A percentile compares a stretch with the other conserved stretches of the same genome.
Evolutionary conservation across 805 yeast species (phyloP).

Genomic region (Saccharomycopsis babjevae): DNA sequence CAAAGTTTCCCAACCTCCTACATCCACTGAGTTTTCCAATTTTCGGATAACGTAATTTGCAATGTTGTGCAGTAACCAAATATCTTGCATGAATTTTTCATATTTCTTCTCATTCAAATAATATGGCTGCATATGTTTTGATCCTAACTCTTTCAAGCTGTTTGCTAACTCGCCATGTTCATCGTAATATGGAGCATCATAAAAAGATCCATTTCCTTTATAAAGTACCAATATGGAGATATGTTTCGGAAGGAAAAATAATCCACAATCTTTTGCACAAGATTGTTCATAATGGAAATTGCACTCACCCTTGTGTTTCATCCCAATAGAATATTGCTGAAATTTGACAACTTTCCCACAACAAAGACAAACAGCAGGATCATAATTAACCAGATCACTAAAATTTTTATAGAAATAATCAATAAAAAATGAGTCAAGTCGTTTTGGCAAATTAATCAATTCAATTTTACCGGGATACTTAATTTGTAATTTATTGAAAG

Average conservation of each 20-base stretch:
- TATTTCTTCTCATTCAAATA: slow-evolving; percentile 53
- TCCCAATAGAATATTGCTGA: slow-evolving; percentile 47
- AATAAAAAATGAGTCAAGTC: slow-evolving; percentile 62
- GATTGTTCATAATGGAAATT: slow-evolving; percentile 56
- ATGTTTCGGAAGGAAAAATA: slow-evolving; percentile 63
- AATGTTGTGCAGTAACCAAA: slow-evolving; percentile 74
- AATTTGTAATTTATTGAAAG: slow-evolving; percentile 23
- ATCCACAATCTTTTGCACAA: slow-evolving; percentile 59
- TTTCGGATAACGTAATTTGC: slow-evolving; percentile 70
- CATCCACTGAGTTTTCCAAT: slow-evolving; percentile 68
- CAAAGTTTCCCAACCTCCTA: slow-evolving; percentile 93
- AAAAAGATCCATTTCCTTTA: slow-evolving; percentile 74
- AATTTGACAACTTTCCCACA: slow-evolving; percentile 63
- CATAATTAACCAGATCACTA: slow-evolving; percentile 33
- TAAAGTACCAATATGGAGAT: slow-evolving; percentile 54
- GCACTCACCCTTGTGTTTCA: slow-evolving; percentile 63
- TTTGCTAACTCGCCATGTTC: slow-evolving; percentile 78
- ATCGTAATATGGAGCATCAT: slow-evolving; percentile 76
- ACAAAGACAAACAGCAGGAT: slow-evolving; percentile 79
- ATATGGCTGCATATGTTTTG: slow-evolving; percentile 61
- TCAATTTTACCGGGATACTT: slow-evolving; percentile 60
- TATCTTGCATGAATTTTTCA: slow-evolving; percentile 48
- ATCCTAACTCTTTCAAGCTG: slow-evolving; percentile 30
- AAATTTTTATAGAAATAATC: slow-evolving; percentile 37
- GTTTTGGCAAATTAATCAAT: slow-evolving; percentile 52